A percentile compares a stretch with the other conserved stretches of the same genome.
Conservation (phyloP, 2,329 filamentous ascomycete genomes). For the Ambrosiella xylebori region DNA sequence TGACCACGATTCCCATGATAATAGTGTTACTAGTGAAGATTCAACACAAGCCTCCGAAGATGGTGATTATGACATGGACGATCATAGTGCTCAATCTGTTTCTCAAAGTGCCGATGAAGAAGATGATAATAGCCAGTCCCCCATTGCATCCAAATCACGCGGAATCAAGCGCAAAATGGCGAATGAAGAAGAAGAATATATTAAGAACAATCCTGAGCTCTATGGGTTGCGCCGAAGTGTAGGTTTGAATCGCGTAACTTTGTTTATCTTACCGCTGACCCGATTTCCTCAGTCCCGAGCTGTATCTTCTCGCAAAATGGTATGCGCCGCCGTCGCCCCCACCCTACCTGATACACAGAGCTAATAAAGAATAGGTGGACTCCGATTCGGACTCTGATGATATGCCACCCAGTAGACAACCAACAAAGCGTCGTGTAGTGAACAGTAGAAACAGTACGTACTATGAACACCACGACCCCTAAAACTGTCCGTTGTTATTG, state of each 20-base stretch:
- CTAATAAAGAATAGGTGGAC: constrained; percentile 25
- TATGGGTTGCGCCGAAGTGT: constrained; percentile 91
- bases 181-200: constrained; percentile 62
- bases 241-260: constrained; percentile 23
- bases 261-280: constrained; percentile 4
- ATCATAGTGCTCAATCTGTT: constrained; percentile 28
- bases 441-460: constrained; percentile 44
- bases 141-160: constrained; percentile 51
- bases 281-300: constrained; percentile 31
- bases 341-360: neutral
- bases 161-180: constrained; percentile 55
- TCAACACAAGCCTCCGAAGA: constrained; percentile 45
- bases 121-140: constrained; percentile 34
- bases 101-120: constrained; percentile 12
- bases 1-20: constrained; percentile 21
- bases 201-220: constrained; percentile 79
- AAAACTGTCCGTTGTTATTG: constrained; percentile 6
- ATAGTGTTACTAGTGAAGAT: constrained; percentile 27
- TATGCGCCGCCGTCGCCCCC: constrained; percentile 18
- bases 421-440: constrained; percentile 53
- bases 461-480: neutral
- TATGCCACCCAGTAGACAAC: constrained; percentile 34
- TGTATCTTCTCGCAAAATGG: constrained; percentile 39
- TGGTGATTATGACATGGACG: constrained; percentile 61
- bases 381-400: constrained; percentile 48